Conservation (phyloP, 2,329 filamentous ascomycete genomes). For the Curvularia sp. region DNA sequence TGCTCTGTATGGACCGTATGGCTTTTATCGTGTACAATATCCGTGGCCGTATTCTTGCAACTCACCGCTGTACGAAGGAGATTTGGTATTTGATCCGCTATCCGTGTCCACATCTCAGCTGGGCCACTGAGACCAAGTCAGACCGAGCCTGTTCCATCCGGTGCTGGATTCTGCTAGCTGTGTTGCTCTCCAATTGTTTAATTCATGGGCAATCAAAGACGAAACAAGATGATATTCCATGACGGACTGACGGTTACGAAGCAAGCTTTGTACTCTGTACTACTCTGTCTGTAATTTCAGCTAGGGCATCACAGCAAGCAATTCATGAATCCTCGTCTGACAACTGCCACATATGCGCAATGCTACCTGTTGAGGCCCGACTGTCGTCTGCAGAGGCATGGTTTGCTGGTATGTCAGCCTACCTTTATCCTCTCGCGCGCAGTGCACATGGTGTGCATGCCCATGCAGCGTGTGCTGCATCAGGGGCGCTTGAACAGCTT, state of each 20-base stretch:
- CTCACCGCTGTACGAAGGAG: not conserved
- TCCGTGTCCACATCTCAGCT: not conserved
- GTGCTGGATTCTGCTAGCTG: not conserved
- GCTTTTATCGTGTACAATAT: conserved; percentile 12
- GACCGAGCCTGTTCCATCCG: not conserved
- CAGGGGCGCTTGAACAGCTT: not conserved
- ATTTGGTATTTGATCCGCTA: not conserved
- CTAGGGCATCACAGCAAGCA: not conserved
- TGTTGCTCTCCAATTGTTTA: not conserved
- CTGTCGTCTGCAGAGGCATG: not conserved
- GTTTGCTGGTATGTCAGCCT: not conserved
- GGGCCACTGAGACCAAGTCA: not conserved
- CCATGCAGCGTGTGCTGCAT: not conserved
- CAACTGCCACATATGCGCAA: not conserved
- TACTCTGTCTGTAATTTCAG: not conserved
- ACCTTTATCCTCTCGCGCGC: not conserved
- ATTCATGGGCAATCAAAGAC: not conserved
- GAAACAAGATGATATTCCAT: not conserved
- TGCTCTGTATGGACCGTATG: conserved; percentile 2
- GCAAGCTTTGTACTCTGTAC: not conserved
- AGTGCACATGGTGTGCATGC: not conserved
- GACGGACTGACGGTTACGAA: not conserved
- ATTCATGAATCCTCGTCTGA: not conserved
- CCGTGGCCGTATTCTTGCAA: conserved; percentile 2
- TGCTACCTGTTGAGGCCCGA: not conserved